phyloP scores from a whole-genome alignment of 2,329 filamentous ascomycete species.

The Alternaria dauci region DNA sequence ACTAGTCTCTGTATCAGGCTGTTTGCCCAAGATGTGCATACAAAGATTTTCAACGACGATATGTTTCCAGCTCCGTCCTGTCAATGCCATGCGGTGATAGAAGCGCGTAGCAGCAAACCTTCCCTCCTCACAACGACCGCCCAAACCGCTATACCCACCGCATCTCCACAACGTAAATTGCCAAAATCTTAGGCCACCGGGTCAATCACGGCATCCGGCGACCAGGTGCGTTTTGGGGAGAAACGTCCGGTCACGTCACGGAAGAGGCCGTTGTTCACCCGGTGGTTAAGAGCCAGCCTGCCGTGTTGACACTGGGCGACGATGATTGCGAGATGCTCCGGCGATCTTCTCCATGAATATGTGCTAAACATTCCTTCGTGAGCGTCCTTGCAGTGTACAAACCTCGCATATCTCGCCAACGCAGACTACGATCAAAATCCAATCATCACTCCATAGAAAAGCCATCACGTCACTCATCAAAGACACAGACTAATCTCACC shows the following conservation, averaged over 20 bases:
- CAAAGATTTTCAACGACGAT: neutral
- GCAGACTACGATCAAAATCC: no score
- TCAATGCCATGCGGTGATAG: neutral
- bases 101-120: neutral
- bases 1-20: constrained; percentile 2
- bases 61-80: neutral
- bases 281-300: constrained; percentile 4
- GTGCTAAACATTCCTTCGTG: neutral
- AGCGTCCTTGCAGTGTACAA: neutral
- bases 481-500: no score
- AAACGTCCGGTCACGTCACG: neutral
- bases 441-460: no score
- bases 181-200: constrained; percentile 1
- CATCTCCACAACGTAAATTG: neutral
- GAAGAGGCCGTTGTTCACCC: constrained; percentile 7
- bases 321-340: no score
- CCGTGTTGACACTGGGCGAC: neutral
- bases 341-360: neutral
- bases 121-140: neutral
- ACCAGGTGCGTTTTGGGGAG: neutral
- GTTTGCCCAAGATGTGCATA: neutral
- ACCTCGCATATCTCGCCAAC: no score
- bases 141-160: neutral
- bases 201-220: constrained; percentile 2
- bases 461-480: no score